Percentiles rank a stretch among this genome's conserved stretches.
These are phyloP conservation scores for Scolecobasidium constrictum DNA, from an alignment of 2,329 filamentous ascomycete genomes.

Conservation along the genomic window DNA sequence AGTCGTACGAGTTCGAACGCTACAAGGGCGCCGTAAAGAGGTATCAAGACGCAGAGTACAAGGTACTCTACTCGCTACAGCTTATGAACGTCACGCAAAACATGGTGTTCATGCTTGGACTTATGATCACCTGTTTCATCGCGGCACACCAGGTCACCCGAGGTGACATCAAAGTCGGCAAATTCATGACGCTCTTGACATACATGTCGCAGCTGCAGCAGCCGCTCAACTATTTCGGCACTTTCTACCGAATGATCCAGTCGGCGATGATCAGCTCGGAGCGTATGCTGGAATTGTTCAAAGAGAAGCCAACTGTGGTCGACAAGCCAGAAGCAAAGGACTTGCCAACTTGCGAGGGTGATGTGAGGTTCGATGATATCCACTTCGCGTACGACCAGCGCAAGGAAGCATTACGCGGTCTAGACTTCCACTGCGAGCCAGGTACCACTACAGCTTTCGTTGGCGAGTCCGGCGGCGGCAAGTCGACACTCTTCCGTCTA, in stretches of 20 bases:
- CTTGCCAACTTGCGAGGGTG: conserved; percentile 61
- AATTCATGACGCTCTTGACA: conserved; percentile 60
- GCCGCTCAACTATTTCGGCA: conserved; percentile 69
- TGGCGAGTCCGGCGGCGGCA: conserved; percentile 91
- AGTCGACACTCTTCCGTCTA: conserved; percentile 90
- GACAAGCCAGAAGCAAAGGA: conserved; percentile 57
- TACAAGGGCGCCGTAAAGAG: conserved; percentile 45
- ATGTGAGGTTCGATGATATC: conserved; percentile 79
- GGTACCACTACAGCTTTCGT: conserved; percentile 94
- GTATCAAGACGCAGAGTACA: conserved; percentile 47
- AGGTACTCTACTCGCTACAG: conserved; percentile 45
- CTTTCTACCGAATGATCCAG: conserved; percentile 92
- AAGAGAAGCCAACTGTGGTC: conserved; percentile 84
- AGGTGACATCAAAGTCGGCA: conserved; percentile 49
- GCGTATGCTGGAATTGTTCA: conserved; percentile 89
- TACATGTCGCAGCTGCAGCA: conserved; percentile 66
- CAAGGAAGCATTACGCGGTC: conserved; percentile 70
- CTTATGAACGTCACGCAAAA: conserved; percentile 52
- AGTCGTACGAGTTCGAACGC: conserved; percentile 45
- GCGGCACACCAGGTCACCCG: conserved; percentile 58
- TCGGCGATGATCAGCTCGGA: conserved; percentile 97
- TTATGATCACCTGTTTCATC: conserved; percentile 59
- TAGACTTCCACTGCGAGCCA: conserved; percentile 76
- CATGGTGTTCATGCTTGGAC: conserved; percentile 50
- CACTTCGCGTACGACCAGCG: conserved; percentile 83